Percentiles rank a stretch among this genome's conserved stretches.
Conservation (phyloP, 495 filamentous ascomycete species). For the Hypoxylon subgilvum region DNA sequence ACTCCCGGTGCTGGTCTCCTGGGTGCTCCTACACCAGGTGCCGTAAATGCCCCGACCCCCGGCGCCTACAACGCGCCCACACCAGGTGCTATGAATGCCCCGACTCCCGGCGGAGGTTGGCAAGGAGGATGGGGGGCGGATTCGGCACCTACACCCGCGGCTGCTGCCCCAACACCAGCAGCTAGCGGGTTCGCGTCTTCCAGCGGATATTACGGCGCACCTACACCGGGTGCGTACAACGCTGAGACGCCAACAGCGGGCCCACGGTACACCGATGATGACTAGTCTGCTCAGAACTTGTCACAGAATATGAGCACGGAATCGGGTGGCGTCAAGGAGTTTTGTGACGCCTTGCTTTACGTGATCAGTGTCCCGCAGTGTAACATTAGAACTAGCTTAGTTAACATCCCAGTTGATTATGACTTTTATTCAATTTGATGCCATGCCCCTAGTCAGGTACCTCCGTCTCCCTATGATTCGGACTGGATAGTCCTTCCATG, state of each 20-base stretch:
- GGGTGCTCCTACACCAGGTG: slow-evolving; percentile 75
- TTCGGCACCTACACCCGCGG: slow-evolving; percentile 68
- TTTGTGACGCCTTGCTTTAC: slow-evolving; percentile 9
- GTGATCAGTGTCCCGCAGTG: background rate
- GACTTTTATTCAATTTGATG: background rate
- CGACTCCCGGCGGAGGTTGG: slow-evolving; percentile 60
- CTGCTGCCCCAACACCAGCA: slow-evolving; percentile 65
- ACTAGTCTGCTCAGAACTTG: slow-evolving; percentile 32
- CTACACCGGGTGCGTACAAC: slow-evolving; percentile 77
- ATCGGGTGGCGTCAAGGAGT: slow-evolving; percentile 14
- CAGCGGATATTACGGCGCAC: slow-evolving; percentile 68
- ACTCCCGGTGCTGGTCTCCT: slow-evolving; percentile 70
- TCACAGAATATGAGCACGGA: slow-evolving; percentile 16
- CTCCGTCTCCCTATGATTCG: too few species aligned
- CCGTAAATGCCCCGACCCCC: slow-evolving; percentile 78
- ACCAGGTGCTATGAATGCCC: slow-evolving; percentile 72
- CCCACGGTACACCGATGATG: slow-evolving; percentile 61
- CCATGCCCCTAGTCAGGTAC: too few species aligned
- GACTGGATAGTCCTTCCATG: too few species aligned
- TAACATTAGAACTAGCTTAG: slow-evolving; percentile 14
- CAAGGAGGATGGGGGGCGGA: slow-evolving; percentile 62
- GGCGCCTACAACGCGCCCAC: slow-evolving; percentile 79
- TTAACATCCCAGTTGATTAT: background rate
- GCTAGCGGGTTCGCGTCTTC: slow-evolving; percentile 46
- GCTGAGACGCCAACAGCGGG: slow-evolving; percentile 79